Percentiles rank a stretch among this genome's conserved stretches.
phyloP scores from a whole-genome alignment of 2,329 filamentous ascomycete genomes.

The Penicillium sp. region DNA sequence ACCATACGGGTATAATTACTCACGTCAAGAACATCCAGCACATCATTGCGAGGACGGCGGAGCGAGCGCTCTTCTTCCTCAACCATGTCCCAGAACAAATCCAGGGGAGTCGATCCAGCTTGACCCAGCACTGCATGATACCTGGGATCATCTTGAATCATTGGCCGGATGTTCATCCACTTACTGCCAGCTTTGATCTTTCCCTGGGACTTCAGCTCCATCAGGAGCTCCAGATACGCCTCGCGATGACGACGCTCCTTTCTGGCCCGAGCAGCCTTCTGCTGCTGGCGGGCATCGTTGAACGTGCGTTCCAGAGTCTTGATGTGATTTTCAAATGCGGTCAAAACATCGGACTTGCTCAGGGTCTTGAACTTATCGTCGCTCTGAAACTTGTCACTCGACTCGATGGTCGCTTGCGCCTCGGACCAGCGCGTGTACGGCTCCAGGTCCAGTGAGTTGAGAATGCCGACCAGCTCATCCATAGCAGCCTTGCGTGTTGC shows the following conservation, averaged over 20 bases:
- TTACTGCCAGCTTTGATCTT: slow-evolving; percentile 87
- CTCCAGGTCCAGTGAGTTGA: slow-evolving; percentile 77
- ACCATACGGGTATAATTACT: slow-evolving; percentile 30
- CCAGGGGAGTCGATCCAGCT: slow-evolving; percentile 75
- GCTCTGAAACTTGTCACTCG: slow-evolving; percentile 69
- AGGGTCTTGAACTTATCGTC: slow-evolving; percentile 83
- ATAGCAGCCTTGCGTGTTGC: slow-evolving; percentile 72
- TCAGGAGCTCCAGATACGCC: slow-evolving; percentile 67
- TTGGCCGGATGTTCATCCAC: slow-evolving; percentile 74
- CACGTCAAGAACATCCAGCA: slow-evolving; percentile 84
- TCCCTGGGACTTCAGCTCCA: slow-evolving; percentile 67
- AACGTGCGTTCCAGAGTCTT: slow-evolving; percentile 84
- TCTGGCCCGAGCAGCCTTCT: slow-evolving; percentile 75
- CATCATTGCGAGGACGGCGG: slow-evolving; percentile 73
- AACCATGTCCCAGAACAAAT: slow-evolving; percentile 92
- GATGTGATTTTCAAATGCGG: slow-evolving; percentile 91
- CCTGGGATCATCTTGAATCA: slow-evolving; percentile 74
- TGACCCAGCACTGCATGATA: slow-evolving; percentile 82
- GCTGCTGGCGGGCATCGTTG: slow-evolving; percentile 83
- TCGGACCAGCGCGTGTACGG: slow-evolving; percentile 94
- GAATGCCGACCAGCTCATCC: slow-evolving; percentile 71
- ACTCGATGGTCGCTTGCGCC: slow-evolving; percentile 75
- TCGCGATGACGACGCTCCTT: slow-evolving; percentile 83
- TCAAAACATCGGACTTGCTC: slow-evolving; percentile 83
- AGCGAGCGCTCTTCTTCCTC: slow-evolving; percentile 91